These are phyloP conservation scores for Leucocoprinus leucothites DNA, from an alignment of 768 basidiomycete species.

Conservation along the genomic window DNA sequence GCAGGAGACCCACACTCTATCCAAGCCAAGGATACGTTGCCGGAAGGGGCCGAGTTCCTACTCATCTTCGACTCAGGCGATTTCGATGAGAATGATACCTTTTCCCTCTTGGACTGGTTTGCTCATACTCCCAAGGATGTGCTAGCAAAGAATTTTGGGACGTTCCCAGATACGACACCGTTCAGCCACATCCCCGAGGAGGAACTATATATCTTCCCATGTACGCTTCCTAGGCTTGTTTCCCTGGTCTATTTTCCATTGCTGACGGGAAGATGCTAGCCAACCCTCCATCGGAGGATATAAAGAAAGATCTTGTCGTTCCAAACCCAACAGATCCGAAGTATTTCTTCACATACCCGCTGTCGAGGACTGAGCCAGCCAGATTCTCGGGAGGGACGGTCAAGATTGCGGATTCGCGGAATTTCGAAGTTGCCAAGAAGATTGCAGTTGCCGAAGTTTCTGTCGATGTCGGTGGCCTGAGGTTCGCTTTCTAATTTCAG, in stretches of 20 bases:
- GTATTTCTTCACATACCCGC: conserved; percentile 48
- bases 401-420: conserved; percentile 55
- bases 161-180: conserved; percentile 21
- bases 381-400: conserved; percentile 51
- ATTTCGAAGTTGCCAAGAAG: conserved; percentile 50
- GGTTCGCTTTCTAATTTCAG: conserved; percentile 26
- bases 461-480: conserved; percentile 57
- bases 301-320: conserved; percentile 39
- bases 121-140: conserved; percentile 57
- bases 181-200: background rate
- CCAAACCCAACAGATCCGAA: conserved; percentile 42
- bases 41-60: conserved; percentile 51
- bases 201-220: conserved; percentile 48
- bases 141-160: conserved; percentile 63
- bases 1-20: conserved; percentile 54
- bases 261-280: conserved; percentile 21
- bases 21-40: conserved; percentile 46
- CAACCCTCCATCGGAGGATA: conserved; percentile 38
- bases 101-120: conserved; percentile 65
- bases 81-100: conserved; percentile 59
- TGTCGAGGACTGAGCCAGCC: conserved; percentile 44
- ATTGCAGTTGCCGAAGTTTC: conserved; percentile 56
- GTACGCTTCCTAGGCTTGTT: conserved; percentile 13
- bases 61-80: conserved; percentile 38
- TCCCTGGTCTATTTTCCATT: background rate